phyloP scores from a whole-genome alignment of 192 early-diverging fungal genomes.

The Umbelopsis isabellina region DNA sequence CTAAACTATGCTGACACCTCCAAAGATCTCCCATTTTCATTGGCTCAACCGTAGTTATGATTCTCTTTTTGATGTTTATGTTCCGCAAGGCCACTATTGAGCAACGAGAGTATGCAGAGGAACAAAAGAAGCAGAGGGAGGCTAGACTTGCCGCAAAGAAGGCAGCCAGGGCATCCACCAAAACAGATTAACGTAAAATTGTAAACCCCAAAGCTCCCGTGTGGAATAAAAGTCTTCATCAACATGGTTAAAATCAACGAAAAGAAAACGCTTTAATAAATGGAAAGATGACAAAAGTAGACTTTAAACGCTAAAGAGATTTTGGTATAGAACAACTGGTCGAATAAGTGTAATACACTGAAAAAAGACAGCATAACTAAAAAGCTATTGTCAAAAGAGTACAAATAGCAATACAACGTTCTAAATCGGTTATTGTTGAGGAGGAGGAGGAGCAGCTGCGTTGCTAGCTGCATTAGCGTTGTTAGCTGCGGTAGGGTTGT shows the following conservation, averaged over 20 bases:
- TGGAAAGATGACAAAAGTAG: background rate
- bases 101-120: background rate
- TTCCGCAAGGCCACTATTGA: slow-evolving; percentile 1
- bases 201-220: background rate
- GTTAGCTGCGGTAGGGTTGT: background rate
- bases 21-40: background rate
- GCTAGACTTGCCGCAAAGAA: slow-evolving; percentile 12
- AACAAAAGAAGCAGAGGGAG: background rate
- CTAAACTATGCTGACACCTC: background rate
- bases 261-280: background rate
- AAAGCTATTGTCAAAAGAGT: background rate
- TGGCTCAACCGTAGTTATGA: background rate
- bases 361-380: background rate
- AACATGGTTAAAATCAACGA: background rate
- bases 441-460: background rate
- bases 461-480: background rate
- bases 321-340: too few relatives aligned
- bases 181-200: background rate
- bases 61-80: background rate
- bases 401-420: background rate
- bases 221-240: too few relatives aligned
- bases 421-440: background rate
- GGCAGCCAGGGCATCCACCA: background rate
- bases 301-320: background rate
- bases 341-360: too few relatives aligned